A percentile compares a stretch with the other conserved stretches of the same genome.
phyloP scores from a whole-genome alignment of 306 rosid species.

The Canavalia gladiata region DNA sequence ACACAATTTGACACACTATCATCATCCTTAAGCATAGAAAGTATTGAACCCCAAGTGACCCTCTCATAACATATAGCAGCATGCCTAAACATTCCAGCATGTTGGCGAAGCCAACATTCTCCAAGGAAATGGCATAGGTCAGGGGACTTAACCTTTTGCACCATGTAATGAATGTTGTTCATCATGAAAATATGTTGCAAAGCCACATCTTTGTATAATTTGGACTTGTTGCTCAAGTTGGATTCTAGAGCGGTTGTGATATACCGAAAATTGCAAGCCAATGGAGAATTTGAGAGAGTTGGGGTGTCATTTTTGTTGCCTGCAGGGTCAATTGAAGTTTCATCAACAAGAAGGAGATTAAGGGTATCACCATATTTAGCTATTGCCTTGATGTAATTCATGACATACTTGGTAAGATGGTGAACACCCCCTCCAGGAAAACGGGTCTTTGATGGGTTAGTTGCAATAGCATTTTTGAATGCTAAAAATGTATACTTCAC shows the following conservation, averaged over 20 bases:
- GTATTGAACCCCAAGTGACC: constrained; percentile 58
- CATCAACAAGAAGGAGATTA: constrained; percentile 55
- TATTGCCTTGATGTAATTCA: constrained; percentile 65
- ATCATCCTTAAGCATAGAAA: constrained; percentile 51
- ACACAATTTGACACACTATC: constrained; percentile 20
- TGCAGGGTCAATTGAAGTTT: constrained; percentile 5
- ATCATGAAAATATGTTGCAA: constrained; percentile 68
- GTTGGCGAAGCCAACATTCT: constrained; percentile 66
- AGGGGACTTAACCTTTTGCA: constrained; percentile 62
- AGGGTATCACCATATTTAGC: constrained; percentile 55
- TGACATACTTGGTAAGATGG: constrained; percentile 71
- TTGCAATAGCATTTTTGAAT: constrained; percentile 59
- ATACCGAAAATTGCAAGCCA: constrained; percentile 55
- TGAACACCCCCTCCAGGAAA: constrained; percentile 68
- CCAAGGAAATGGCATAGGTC: constrained; percentile 56
- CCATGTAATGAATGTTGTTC: constrained; percentile 78
- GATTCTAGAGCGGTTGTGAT: constrained; percentile 59
- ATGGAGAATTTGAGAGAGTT: constrained; percentile 38
- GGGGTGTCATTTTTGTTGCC: constrained; percentile 20
- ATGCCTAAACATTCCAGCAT: constrained; percentile 45
- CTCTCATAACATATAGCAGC: constrained; percentile 61
- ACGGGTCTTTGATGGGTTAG: constrained; percentile 50
- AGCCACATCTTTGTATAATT: constrained; percentile 62
- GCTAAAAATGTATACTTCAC: constrained; percentile 58
- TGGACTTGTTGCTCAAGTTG: constrained; percentile 59